Base-by-base conservation (phyloP, 2,329 filamentous ascomycete species). In the Aspergillus oerlinghausenensis region DNA sequence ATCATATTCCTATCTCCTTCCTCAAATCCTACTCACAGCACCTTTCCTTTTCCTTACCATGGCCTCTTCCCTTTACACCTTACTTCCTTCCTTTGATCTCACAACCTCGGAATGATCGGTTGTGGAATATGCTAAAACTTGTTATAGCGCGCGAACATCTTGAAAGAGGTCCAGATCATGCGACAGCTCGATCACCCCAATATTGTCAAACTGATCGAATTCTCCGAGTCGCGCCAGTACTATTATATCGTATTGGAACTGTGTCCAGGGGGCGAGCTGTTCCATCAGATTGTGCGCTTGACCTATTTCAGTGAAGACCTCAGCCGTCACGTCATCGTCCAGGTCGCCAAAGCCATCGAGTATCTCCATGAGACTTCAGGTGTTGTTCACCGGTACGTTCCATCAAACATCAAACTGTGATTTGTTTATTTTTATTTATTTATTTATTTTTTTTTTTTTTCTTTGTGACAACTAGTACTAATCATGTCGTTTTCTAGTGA, bases 101-200 rank as follows among this genome's bases (percentile, higher is more conserved):
- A 29, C 23, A 40, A 32, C 29, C 56, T 21, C 35, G 21, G 38
- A 42, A 35, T 45, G 40, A 49, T 48, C 14, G 35, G 19, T 32
- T 51, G 43, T 50, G 32, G 19, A 6, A 52, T 54, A 60, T 45
- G 55, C 69, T 77, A 58, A 77, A 65, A 60, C 26, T 59, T 43
- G 62, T 56, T 62, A 63, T 74, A 99, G 94, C 85, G 94, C 77
- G 90, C 93, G 62, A 99, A 97, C 70, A 97, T 99, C 63, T 79
- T 99, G 60, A 99, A 99, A 77, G 94, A 99, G 75, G 94, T 99
- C 14, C 90, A 96, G 69, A 99, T 99, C 66, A 99, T 99, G 93
- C 90, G 92, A 62, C 89, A 95, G 69, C 82, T 99, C 50, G 92
- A 97, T 63, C 94, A 99, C 66, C 92, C 93, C 60, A 97, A 97